Evolutionary conservation across 768 basidiomycete genomes (phyloP).

Genomic region (Scleroderma citrinum): DNA sequence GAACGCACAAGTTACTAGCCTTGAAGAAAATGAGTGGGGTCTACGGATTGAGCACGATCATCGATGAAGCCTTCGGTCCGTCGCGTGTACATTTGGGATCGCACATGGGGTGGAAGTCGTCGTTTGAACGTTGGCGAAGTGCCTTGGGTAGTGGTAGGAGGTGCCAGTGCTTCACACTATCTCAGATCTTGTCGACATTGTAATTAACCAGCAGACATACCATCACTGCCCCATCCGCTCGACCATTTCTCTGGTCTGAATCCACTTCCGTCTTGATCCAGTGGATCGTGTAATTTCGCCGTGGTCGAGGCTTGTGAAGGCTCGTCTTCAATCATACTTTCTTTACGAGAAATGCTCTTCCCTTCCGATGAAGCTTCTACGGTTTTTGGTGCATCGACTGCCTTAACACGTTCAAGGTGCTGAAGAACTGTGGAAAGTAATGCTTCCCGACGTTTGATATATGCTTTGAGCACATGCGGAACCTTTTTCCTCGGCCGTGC

Average conservation of each 20-base stretch:
- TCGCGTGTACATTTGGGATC: slow-evolving; percentile 20
- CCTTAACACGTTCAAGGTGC: background rate
- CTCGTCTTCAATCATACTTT: background rate
- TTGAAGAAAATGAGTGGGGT: slow-evolving; percentile 10
- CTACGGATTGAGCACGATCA: background rate
- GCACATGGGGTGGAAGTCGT: slow-evolving; percentile 14
- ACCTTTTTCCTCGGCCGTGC: background rate
- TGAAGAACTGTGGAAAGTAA: background rate
- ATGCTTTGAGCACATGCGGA: background rate
- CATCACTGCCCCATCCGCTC: slow-evolving; percentile 19
- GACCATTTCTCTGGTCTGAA: slow-evolving; percentile 9
- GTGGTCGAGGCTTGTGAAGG: background rate
- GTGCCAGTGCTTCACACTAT: slow-evolving; percentile 10
- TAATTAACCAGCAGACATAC: slow-evolving; percentile 8
- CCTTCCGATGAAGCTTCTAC: background rate
- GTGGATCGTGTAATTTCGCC: too few species aligned
- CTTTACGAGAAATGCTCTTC: background rate
- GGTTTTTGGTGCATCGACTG: background rate
- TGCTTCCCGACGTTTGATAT: background rate
- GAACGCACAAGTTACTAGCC: slow-evolving; percentile 3
- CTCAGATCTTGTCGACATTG: background rate
- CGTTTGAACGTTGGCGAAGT: slow-evolving; percentile 4
- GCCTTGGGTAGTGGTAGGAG: background rate
- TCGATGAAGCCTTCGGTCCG: slow-evolving; percentile 19
- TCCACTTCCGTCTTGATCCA: slow-evolving; percentile 3